phyloP scores from a whole-genome alignment of 2,329 filamentous ascomycete genomes.

The Neurospora crassa region DNA sequence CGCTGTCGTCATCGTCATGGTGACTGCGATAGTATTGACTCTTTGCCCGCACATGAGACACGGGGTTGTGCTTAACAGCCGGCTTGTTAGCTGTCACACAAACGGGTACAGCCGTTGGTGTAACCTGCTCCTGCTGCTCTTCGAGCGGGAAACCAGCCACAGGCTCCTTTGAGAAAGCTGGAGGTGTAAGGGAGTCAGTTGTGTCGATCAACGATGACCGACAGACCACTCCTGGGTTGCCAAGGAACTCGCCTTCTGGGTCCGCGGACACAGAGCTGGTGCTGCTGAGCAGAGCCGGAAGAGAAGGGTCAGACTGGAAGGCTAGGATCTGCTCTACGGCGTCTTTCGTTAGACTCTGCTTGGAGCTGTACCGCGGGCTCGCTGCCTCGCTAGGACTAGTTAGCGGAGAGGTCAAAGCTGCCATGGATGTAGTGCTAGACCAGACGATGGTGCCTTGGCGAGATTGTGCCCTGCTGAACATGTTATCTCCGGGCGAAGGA shows the following conservation, averaged over 20 bases:
- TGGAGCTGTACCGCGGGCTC: conserved; percentile 35
- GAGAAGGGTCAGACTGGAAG: conserved; percentile 54
- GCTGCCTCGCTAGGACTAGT: conserved; percentile 45
- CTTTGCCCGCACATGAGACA: not conserved
- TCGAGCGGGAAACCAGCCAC: conserved; percentile 37
- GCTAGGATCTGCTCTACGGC: conserved; percentile 37
- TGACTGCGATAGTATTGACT: conserved; percentile 18
- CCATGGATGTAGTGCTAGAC: conserved; percentile 42
- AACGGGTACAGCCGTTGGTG: conserved; percentile 14
- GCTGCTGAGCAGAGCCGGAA: conserved; percentile 53
- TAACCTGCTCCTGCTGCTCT: conserved; percentile 22
- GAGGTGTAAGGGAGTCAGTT: conserved; percentile 45
- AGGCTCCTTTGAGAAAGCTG: conserved; percentile 39
- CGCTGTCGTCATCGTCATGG: conserved; percentile 40
- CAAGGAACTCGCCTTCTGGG: conserved; percentile 49
- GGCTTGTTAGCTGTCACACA: conserved; percentile 17
- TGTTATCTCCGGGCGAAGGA: conserved; percentile 36
- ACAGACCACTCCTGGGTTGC: conserved; percentile 36
- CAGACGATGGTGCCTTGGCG: conserved; percentile 36
- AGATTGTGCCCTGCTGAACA: conserved; percentile 22
- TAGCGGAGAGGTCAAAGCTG: conserved; percentile 37
- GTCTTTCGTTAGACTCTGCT: conserved; percentile 28
- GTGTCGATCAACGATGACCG: conserved; percentile 38
- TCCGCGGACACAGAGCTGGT: conserved; percentile 56
- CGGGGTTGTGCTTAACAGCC: not conserved